Conservation (phyloP, 768 basidiomycete species). For the Agrocybe praecox region DNA sequence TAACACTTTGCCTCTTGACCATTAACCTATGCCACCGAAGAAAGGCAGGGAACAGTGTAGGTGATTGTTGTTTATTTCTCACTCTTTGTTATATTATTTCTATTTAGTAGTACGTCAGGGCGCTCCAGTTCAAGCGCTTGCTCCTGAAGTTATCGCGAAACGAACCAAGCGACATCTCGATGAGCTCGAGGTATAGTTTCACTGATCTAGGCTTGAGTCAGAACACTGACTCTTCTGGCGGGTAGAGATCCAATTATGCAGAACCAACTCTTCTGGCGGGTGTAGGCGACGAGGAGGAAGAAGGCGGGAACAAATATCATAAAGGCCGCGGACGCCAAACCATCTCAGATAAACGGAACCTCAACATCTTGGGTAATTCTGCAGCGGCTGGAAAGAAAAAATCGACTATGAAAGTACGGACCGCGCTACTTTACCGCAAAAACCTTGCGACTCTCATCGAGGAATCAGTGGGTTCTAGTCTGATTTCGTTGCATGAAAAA, state of each 20-base stretch:
- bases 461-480: conserved; percentile 66
- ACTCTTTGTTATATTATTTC: conserved; percentile 3
- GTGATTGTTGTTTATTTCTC: conserved; percentile 14
- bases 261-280: conserved; percentile 51
- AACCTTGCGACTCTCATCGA: conserved; percentile 72
- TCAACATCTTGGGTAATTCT: conserved; percentile 50
- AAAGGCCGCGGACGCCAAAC: conserved; percentile 76
- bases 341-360: conserved; percentile 76
- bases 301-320: conserved; percentile 44
- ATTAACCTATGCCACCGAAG: conserved; percentile 46
- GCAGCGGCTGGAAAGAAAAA: conserved; percentile 70
- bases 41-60: conserved; percentile 51
- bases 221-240: conserved; percentile 10
- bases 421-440: conserved; percentile 83
- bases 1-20: conserved; percentile 5
- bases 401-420: conserved; percentile 78
- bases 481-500: neutral
- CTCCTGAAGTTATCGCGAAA: conserved; percentile 72
- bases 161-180: conserved; percentile 78
- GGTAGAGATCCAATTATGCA: conserved; percentile 77
- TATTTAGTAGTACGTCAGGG: conserved; percentile 51
- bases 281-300: conserved; percentile 49
- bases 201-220: conserved; percentile 1
- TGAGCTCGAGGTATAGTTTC: conserved; percentile 71
- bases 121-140: conserved; percentile 44